A percentile compares a stretch with the other conserved stretches of the same genome.
These are phyloP conservation scores for Ogataea pini DNA, from an alignment of 805 yeast species.

Conservation along the genomic window DNA sequence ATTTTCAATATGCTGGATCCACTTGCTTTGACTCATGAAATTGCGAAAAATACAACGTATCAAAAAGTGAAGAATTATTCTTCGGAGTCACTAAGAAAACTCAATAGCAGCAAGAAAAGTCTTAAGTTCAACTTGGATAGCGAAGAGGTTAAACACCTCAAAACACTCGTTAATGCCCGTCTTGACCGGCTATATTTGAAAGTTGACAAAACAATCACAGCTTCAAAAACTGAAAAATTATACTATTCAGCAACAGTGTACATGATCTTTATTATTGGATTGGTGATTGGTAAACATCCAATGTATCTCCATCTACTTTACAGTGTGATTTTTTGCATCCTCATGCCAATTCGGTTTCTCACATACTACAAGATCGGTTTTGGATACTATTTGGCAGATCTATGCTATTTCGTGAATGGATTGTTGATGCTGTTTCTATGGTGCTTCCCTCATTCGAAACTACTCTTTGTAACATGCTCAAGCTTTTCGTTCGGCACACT, in stretches of 20 bases:
- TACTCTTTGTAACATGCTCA: constrained; percentile 78
- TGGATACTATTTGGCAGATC: constrained; percentile 88
- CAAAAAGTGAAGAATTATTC: constrained; percentile 32
- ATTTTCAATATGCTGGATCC: constrained; percentile 36
- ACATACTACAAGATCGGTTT: constrained; percentile 76
- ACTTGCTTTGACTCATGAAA: constrained; percentile 25
- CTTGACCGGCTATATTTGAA: constrained; percentile 42
- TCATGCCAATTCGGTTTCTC: constrained; percentile 84
- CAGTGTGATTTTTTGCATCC: constrained; percentile 54
- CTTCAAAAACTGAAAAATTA: constrained; percentile 67
- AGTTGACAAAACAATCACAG: constrained; percentile 39
- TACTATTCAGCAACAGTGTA: constrained; percentile 77
- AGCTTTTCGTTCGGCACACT: constrained; percentile 87
- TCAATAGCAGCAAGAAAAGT: constrained; percentile 29
- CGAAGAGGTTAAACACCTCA: constrained; percentile 32
- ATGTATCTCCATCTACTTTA: constrained; percentile 75
- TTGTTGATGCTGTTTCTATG: constrained; percentile 72
- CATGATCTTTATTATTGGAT: constrained; percentile 69
- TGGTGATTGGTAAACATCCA: constrained; percentile 76
- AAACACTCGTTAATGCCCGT: constrained; percentile 25
- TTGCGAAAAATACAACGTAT: constrained; percentile 28
- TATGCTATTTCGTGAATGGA: constrained; percentile 87
- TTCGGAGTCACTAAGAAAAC: constrained; percentile 21
- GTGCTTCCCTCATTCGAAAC: constrained; percentile 74
- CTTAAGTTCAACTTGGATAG: constrained; percentile 28